Percentiles rank a stretch among this genome's conserved stretches.
These are phyloP conservation scores for Cicer cuneatum DNA, from an alignment of 306 rosid species.

Conservation along the genomic window DNA sequence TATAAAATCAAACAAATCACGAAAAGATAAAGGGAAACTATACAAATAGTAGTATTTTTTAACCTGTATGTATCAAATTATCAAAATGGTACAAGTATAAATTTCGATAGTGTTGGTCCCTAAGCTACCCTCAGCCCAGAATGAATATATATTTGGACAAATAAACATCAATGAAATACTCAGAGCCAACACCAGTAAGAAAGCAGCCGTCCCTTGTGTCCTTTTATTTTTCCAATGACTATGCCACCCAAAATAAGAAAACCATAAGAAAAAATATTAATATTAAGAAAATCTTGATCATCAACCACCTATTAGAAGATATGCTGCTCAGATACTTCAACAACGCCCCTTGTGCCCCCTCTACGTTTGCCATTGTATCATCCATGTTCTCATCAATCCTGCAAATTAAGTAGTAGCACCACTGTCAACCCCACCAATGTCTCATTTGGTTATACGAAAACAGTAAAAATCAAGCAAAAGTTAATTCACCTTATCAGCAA, in stretches of 20 bases:
- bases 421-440: slow-evolving; percentile 28
- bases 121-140: slow-evolving; percentile 20
- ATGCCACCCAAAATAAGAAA: slow-evolving; percentile 99
- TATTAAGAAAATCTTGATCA: slow-evolving; percentile 99
- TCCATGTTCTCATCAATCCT: slow-evolving; percentile 99
- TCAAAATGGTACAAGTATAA: slow-evolving; percentile 45
- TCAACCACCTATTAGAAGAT: slow-evolving; percentile 98
- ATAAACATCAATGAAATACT: slow-evolving; percentile 42
- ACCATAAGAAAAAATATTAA: slow-evolving; percentile 90
- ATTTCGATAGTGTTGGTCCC: slow-evolving; percentile 38
- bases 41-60: slow-evolving; percentile 37
- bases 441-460: slow-evolving; percentile 36
- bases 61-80: slow-evolving; percentile 37
- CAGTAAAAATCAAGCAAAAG: slow-evolving; percentile 15
- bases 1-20: background rate
- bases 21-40: background rate
- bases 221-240: slow-evolving; percentile 46
- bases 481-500: slow-evolving; percentile 28
- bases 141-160: slow-evolving; percentile 40
- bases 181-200: slow-evolving; percentile 45
- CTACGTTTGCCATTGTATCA: slow-evolving; percentile 86
- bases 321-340: slow-evolving; percentile 94
- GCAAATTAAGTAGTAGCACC: slow-evolving; percentile 33
- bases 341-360: slow-evolving; percentile 93
- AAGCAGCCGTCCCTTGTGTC: slow-evolving; percentile 32